A percentile compares a stretch with the other conserved stretches of the same genome.
Evolutionary conservation across 2,329 filamentous ascomycete genomes (phyloP).

Genomic region (Xylariaceae sp.): DNA sequence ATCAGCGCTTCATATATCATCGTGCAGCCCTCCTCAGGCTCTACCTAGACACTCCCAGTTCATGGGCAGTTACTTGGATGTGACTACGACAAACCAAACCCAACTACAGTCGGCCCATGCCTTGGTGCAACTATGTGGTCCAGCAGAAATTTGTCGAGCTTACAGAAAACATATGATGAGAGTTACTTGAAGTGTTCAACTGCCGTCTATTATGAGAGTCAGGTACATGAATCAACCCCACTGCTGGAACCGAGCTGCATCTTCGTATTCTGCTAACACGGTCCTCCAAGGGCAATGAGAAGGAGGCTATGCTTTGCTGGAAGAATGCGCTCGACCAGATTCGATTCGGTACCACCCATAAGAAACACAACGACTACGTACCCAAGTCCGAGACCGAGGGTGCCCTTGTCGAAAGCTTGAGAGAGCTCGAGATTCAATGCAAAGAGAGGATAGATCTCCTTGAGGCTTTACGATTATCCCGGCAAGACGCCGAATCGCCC

Average conservation of each 20-base stretch:
- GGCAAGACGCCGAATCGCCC: conserved; percentile 50
- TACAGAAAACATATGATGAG: conserved; percentile 98
- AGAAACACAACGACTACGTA: conserved; percentile 70
- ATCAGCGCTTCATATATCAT: conserved; percentile 14
- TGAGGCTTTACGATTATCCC: conserved; percentile 76
- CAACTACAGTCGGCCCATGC: too few relatives aligned
- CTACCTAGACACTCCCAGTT: too few relatives aligned
- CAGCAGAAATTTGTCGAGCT: conserved; percentile 67
- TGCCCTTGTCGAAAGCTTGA: conserved; percentile 80
- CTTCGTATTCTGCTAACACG: conserved; percentile 4
- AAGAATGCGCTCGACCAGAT: conserved; percentile 87
- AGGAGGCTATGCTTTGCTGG: conserved; percentile 91
- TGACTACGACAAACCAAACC: too few relatives aligned
- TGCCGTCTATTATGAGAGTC: conserved; percentile 92
- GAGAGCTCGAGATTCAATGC: conserved; percentile 86
- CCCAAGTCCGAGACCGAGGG: conserved; percentile 84
- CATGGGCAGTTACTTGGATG: too few relatives aligned
- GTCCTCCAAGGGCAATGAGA: conserved; percentile 77
- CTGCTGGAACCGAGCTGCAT: background rate
- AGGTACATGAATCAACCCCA: conserved; percentile 60
- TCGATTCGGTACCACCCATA: conserved; percentile 81
- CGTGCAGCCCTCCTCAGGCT: too few relatives aligned
- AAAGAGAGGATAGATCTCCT: conserved; percentile 91
- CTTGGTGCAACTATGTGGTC: conserved; percentile 54
- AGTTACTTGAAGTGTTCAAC: conserved; percentile 94